Evolutionary conservation across 202 grass and related monocot genomes (phyloP), one percentile per base, ranked within the genome.

Genomic region (Hordeum pubiflorum): DNA sequence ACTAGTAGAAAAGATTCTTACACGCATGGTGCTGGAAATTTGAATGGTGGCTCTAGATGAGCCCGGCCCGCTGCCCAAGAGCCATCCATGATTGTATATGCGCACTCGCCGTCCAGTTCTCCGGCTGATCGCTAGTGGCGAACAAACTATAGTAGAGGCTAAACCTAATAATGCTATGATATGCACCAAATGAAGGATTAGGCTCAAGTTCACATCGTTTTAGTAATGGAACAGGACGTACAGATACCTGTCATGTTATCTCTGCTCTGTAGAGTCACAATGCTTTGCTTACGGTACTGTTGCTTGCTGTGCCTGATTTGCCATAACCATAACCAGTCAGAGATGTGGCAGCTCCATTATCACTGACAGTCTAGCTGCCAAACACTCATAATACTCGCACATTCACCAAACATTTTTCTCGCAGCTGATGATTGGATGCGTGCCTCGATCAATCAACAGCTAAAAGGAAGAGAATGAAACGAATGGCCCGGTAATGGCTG

Each of bases 401-500:
- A 11, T 10, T 2, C 75, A 69, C 33, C 37, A 58, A 20, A 13
- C 24, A 29, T 50, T 71, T 71, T 66, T 26, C 14, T 63, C 48
- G 61, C 39, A 29, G 38, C 34, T 0, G 62, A 75, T 76, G 72
- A 63, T 63, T 22, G 57, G 38, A 70, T 20, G 55, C 18, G 40
- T 69, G 18, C 41, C 52, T 32, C 14, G 0, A 14, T 50, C 66
- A 61, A 79, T 61, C 79, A 79, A 67, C 87, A 73, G 57, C 83
- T 54, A 41, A 78, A 73, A 52, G 15, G 1, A 21, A 76, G 33
- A 52, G 36, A 3, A 37, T 6, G 18, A 67, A 85, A 59, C 27
- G 18, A 61, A 77, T 79, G 74, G 76, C 48, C 64, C n/a, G 72
- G 9, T 75, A 48, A 59, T 83, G 62, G 81, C 78, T 11, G 75